Conservation (phyloP, 1,139 yeast genomes). For the Pichia sp. region DNA sequence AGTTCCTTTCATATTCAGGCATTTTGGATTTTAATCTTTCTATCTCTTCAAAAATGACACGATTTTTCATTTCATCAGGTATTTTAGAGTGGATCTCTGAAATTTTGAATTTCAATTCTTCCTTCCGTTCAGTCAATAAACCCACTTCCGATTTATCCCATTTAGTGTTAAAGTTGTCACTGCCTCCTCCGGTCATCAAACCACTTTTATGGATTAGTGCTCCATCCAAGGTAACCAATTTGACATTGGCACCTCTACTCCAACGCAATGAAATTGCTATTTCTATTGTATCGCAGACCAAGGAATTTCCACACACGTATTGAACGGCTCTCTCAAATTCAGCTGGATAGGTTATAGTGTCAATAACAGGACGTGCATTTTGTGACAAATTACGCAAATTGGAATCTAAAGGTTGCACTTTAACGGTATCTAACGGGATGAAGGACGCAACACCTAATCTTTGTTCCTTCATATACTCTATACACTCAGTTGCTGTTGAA, state of each 20-base stretch:
- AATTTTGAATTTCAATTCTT: conserved; percentile 52
- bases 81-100: conserved; percentile 45
- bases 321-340: conserved; percentile 72
- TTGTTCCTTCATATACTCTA: conserved; percentile 78
- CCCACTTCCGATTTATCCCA: conserved; percentile 79
- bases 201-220: conserved; percentile 82
- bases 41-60: conserved; percentile 53
- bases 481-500: conserved; percentile 75
- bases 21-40: conserved; percentile 50
- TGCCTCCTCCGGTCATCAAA: conserved; percentile 85
- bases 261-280: conserved; percentile 73
- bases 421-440: conserved; percentile 81
- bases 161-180: conserved; percentile 38
- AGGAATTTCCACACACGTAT: conserved; percentile 74
- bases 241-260: conserved; percentile 56
- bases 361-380: conserved; percentile 61
- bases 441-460: conserved; percentile 82
- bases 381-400: conserved; percentile 54
- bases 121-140: conserved; percentile 54
- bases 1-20: conserved; percentile 48
- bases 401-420: conserved; percentile 51
- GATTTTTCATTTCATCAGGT: conserved; percentile 56
- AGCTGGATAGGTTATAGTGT: conserved; percentile 68
- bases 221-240: conserved; percentile 80
- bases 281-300: conserved; percentile 70